These are phyloP conservation scores for Diaporthe helianthi DNA, from an alignment of 2,329 filamentous ascomycete species.

Conservation along the genomic window DNA sequence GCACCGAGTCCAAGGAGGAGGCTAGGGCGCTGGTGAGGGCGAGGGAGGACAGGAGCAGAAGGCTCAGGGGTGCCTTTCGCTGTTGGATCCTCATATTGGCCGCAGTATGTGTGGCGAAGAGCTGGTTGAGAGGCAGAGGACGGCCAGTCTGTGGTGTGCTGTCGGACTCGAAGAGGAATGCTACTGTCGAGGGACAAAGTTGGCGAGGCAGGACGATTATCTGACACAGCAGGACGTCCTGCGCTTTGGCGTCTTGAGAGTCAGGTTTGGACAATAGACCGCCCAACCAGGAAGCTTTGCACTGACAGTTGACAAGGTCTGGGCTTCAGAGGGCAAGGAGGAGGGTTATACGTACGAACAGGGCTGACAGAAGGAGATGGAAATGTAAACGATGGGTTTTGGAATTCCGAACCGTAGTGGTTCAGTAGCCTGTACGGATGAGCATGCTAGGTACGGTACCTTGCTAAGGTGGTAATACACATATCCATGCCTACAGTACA, in stretches of 20 bases:
- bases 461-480: background rate
- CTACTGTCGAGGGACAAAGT: background rate
- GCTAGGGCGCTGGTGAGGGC: constrained; percentile 52
- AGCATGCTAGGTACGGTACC: background rate
- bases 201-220: constrained; percentile 13
- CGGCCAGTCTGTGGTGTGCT: background rate
- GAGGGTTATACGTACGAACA: background rate
- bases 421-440: background rate
- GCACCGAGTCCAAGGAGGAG: constrained; percentile 36
- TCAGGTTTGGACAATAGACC: background rate
- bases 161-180: background rate
- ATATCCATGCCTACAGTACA: too few species aligned
- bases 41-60: constrained; percentile 66
- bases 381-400: background rate
- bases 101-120: background rate
- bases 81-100: constrained; percentile 66
- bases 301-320: background rate
- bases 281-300: background rate
- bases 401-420: background rate
- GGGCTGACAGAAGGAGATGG: background rate
- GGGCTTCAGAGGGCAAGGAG: background rate
- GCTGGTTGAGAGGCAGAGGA: background rate
- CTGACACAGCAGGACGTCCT: background rate
- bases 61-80: constrained; percentile 60
- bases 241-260: constrained; percentile 10